Percentiles rank a stretch among this genome's conserved stretches.
Evolutionary conservation across 1,284 basidiomycete species (phyloP).

Genomic region (Cutaneotrichosporon cyanovorans): DNA sequence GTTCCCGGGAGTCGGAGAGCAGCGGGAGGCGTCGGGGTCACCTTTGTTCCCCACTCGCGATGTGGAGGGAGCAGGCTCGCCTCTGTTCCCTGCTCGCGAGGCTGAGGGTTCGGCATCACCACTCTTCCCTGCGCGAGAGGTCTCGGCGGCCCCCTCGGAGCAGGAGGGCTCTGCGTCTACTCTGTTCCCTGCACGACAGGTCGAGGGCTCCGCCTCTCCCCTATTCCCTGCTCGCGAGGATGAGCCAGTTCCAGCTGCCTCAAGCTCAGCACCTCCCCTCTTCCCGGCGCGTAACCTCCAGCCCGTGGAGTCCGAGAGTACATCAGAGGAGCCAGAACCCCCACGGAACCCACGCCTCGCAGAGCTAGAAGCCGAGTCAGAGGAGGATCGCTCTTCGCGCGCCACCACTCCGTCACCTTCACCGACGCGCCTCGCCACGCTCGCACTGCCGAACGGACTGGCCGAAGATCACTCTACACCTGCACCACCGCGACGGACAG

Average conservation of each 20-base stretch:
- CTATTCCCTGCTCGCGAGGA: constrained; percentile 15
- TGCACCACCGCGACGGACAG: no score
- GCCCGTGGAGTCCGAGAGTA: background rate
- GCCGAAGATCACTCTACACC: no score
- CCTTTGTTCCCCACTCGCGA: constrained; percentile 5
- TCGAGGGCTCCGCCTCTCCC: constrained; percentile 10
- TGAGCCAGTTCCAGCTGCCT: no score
- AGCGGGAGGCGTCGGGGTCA: background rate
- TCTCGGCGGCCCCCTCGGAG: background rate
- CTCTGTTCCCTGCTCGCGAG: constrained; percentile 8
- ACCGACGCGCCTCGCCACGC: constrained; percentile 1
- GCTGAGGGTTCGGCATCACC: constrained; percentile 9
- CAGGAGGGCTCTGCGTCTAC: constrained; percentile 8
- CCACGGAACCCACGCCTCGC: background rate
- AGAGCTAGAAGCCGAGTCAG: background rate
- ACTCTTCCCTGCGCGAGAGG: constrained; percentile 16
- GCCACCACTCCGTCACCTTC: constrained; percentile 6
- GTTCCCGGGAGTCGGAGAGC: constrained; percentile 13
- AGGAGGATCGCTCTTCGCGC: constrained; percentile 4
- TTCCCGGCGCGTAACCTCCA: background rate
- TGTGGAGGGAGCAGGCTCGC: constrained; percentile 2
- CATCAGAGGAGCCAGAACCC: background rate
- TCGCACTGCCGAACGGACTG: background rate
- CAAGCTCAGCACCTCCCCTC: background rate
- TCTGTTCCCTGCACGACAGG: constrained; percentile 13